These are phyloP conservation scores for Achaetomiella virescens DNA, from an alignment of 495 filamentous ascomycete species.

Conservation along the genomic window DNA sequence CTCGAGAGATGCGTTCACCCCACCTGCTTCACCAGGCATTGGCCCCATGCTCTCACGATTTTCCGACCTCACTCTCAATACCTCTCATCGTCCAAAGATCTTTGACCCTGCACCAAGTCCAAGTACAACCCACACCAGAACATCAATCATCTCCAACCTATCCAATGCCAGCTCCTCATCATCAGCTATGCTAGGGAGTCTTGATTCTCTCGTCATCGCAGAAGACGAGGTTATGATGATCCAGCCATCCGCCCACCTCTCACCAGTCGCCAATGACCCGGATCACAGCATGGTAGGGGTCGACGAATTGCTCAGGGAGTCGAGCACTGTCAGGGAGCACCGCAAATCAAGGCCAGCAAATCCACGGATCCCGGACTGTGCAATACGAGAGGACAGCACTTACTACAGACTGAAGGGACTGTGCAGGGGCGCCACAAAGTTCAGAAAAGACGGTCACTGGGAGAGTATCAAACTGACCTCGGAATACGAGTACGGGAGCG, in stretches of 20 bases:
- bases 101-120: background rate
- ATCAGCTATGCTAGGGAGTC: background rate
- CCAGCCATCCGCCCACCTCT: background rate
- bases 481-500: slow-evolving; percentile 12
- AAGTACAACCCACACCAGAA: background rate
- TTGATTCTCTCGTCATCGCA: background rate
- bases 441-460: slow-evolving; percentile 21
- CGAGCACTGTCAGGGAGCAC: background rate
- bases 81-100: background rate
- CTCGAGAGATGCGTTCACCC: background rate
- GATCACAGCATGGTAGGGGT: background rate
- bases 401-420: slow-evolving; percentile 21
- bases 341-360: slow-evolving; percentile 7
- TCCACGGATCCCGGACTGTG: slow-evolving; percentile 16
- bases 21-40: slow-evolving; percentile 7
- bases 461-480: slow-evolving; percentile 17
- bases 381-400: slow-evolving; percentile 18
- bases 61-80: background rate
- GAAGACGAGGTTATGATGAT: background rate
- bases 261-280: background rate
- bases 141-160: slow-evolving; percentile 6
- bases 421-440: slow-evolving; percentile 21
- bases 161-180: slow-evolving; percentile 1
- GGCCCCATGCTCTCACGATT: background rate
- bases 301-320: slow-evolving; percentile 3